A percentile compares a stretch with the other conserved stretches of the same genome.
phyloP scores from a whole-genome alignment of 768 basidiomycete genomes.

The Mycena filopes region DNA sequence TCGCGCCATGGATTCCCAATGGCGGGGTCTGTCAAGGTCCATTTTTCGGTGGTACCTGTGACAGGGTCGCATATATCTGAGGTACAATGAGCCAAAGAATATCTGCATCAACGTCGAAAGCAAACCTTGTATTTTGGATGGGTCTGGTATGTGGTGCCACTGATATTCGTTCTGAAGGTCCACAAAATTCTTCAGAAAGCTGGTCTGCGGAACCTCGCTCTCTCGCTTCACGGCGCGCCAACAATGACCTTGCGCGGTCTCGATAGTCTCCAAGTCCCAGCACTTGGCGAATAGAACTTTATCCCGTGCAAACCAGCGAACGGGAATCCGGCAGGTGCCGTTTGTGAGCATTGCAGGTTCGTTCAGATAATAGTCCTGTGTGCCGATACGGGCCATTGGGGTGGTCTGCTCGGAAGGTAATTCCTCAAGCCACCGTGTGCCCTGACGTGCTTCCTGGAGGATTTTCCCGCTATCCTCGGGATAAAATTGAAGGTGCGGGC shows the following conservation, averaged over 20 bases:
- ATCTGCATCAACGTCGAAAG: neutral
- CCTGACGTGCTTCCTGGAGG: constrained; percentile 38
- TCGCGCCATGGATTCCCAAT: constrained; percentile 41
- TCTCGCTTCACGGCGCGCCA: constrained; percentile 35
- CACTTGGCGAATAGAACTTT: constrained; percentile 31
- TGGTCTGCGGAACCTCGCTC: constrained; percentile 18
- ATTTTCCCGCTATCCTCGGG: constrained; percentile 46
- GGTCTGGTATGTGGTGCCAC: constrained; percentile 20
- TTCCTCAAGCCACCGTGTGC: constrained; percentile 41
- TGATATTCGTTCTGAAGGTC: constrained; percentile 3
- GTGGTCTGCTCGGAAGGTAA: constrained; percentile 34
- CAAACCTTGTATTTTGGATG: constrained; percentile 29
- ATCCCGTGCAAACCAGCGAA: constrained; percentile 38
- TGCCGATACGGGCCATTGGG: constrained; percentile 40
- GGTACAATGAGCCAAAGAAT: neutral
- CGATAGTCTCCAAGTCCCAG: constrained; percentile 30
- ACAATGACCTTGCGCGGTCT: neutral
- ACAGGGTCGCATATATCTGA: neutral
- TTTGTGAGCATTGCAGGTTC: constrained; percentile 40
- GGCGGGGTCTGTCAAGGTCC: constrained; percentile 22
- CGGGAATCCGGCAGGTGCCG: constrained; percentile 35
- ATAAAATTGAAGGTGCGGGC: constrained; percentile 42
- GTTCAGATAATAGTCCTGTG: constrained; percentile 41
- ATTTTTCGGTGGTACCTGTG: neutral
- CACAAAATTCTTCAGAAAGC: constrained; percentile 24